Percentiles rank a stretch among this genome's conserved stretches.
Evolutionary conservation across 2,329 filamentous ascomycete genomes (phyloP).

Genomic region (Aspergillus sp.): DNA sequence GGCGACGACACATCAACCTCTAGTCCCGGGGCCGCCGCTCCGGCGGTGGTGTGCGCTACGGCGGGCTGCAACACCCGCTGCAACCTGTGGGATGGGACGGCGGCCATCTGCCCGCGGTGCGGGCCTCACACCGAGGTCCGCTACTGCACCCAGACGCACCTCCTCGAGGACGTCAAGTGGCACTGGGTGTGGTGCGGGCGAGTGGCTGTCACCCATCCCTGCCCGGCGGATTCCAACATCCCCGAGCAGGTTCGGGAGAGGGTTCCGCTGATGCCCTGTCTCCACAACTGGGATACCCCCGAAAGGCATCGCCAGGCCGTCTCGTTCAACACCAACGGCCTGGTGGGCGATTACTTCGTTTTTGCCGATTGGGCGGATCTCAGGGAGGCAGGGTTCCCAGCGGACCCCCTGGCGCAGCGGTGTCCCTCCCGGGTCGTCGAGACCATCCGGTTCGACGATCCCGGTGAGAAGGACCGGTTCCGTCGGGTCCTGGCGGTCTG

Average conservation of each 20-base stretch:
- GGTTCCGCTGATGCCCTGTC: slow-evolving; percentile 18
- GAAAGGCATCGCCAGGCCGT: slow-evolving; percentile 30
- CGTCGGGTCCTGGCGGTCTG: slow-evolving; percentile 23
- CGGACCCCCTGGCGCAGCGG: slow-evolving; percentile 6
- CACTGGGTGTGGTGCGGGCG: slow-evolving; percentile 26
- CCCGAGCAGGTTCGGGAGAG: slow-evolving; percentile 10
- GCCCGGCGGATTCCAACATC: slow-evolving; percentile 12
- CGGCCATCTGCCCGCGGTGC: slow-evolving; percentile 31
- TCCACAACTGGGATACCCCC: slow-evolving; percentile 20
- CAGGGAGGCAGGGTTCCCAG: slow-evolving; percentile 6
- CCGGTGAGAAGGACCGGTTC: slow-evolving; percentile 23
- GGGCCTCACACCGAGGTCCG: slow-evolving; percentile 29
- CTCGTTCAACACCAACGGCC: slow-evolving; percentile 16
- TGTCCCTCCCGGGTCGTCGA: slow-evolving; percentile 16
- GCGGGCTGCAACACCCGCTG: slow-evolving; percentile 21
- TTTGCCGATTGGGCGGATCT: slow-evolving; percentile 20
- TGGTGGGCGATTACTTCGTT: slow-evolving; percentile 27
- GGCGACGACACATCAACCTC: too few species aligned
- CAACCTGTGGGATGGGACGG: slow-evolving; percentile 19
- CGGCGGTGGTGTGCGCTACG: slow-evolving; percentile 14
- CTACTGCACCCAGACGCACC: slow-evolving; percentile 30
- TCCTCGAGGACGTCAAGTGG: slow-evolving; percentile 23
- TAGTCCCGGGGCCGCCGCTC: too few species aligned
- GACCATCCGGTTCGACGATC: slow-evolving; percentile 16
- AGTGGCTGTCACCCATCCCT: slow-evolving; percentile 13